Conservation (phyloP, 345 rosid species). For the Corchorus olitorius region DNA sequence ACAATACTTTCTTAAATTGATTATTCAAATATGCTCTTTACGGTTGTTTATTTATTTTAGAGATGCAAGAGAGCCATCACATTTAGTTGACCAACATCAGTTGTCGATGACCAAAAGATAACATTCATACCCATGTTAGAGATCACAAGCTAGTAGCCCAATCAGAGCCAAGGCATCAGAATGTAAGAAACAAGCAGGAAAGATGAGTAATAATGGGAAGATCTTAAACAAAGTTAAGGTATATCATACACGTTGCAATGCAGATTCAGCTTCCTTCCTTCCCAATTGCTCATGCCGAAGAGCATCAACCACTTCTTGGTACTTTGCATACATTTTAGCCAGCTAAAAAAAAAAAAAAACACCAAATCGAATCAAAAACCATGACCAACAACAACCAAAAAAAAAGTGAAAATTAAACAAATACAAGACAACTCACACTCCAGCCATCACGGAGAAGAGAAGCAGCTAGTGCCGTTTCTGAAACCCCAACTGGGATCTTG, state of each 20-base stretch:
- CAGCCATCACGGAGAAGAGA: constrained; percentile 97
- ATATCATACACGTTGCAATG: constrained; percentile 76
- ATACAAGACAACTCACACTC: constrained; percentile 72
- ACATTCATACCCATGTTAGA: not conserved
- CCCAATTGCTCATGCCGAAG: constrained; percentile 93
- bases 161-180: not conserved
- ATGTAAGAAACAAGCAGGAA: not conserved
- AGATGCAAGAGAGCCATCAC: too few relatives aligned
- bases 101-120: not conserved
- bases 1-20: not conserved
- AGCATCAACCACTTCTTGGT: constrained; percentile 99
- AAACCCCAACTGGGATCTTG: constrained; percentile 83
- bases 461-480: constrained; percentile 96
- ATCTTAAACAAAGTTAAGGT: constrained; percentile 13
- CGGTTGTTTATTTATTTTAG: not conserved
- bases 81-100: not conserved
- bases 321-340: constrained; percentile 88
- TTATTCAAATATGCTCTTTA: not conserved
- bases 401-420: constrained; percentile 12
- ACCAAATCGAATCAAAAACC: not conserved
- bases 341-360: constrained; percentile 45
- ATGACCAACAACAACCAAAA: constrained; percentile 15
- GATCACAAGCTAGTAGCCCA: not conserved
- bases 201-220: not conserved
- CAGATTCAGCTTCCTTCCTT: constrained; percentile 86